phyloP scores from a whole-genome alignment of 495 filamentous ascomycete genomes.

The Aspergillus steynii region DNA sequence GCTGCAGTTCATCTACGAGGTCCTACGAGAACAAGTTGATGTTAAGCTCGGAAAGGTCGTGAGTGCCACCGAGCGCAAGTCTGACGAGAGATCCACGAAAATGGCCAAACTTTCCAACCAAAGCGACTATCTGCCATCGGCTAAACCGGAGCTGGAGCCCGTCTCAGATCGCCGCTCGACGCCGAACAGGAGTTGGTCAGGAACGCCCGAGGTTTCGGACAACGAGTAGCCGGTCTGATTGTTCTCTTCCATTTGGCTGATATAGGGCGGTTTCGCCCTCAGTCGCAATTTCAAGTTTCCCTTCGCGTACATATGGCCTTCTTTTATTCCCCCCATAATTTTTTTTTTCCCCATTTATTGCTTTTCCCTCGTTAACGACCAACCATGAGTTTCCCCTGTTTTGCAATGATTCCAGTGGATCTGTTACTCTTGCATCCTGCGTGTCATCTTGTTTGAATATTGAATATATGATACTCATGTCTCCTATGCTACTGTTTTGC shows the following conservation, averaged over 20 bases:
- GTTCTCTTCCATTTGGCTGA: not conserved
- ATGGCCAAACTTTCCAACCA: slow-evolving; percentile 40
- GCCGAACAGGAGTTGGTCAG: slow-evolving; percentile 32
- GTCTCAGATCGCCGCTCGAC: slow-evolving; percentile 27
- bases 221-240: slow-evolving; percentile 30
- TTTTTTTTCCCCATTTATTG: too few species aligned
- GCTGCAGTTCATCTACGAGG: slow-evolving; percentile 86
- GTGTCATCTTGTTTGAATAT: slow-evolving; percentile 14
- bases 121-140: slow-evolving; percentile 32
- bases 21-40: slow-evolving; percentile 70
- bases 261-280: not conserved
- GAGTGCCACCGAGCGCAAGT: slow-evolving; percentile 23
- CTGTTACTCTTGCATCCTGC: slow-evolving; percentile 7
- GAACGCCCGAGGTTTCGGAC: slow-evolving; percentile 35
- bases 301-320: slow-evolving; percentile 12
- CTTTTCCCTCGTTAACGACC: slow-evolving; percentile 21
- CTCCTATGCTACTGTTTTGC: not conserved
- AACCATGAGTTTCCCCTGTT: slow-evolving; percentile 25
- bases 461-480: slow-evolving; percentile 5
- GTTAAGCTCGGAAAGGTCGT: slow-evolving; percentile 46
- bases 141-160: slow-evolving; percentile 44
- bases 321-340: not conserved
- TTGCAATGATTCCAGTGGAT: slow-evolving; percentile 5
- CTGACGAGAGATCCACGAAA: slow-evolving; percentile 42
- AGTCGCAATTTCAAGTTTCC: not conserved